Evolutionary conservation across 345 rosid genomes (phyloP), one percentile per base, ranked within the genome.

Genomic region (Nephelium lappaceum): DNA sequence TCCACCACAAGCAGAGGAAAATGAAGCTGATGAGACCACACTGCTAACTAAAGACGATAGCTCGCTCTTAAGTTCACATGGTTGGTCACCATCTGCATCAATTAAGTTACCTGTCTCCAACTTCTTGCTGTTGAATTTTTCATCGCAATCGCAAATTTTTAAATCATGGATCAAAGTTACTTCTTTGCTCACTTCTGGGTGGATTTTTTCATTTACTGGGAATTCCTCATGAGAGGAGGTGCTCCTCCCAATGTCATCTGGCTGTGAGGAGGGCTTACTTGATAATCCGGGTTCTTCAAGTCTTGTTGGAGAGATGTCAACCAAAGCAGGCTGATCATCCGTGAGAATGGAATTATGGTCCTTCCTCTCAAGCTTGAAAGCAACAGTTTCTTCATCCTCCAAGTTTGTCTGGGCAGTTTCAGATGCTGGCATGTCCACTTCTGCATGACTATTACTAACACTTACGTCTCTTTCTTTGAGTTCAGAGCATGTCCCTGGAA

Each of bases 321-420:
- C 68, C 1, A 55, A 18, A 60, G 76, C 25, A 6, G 27, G 72
- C 39, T 66, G 80, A 60, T 63, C 72, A 38, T 80, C 79, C 65
- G 55, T 66, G 66, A 69, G 18, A 64, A 11, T 43, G 21, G 53
- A 66, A 69, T 45, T 73, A 16, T 69, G 60, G 23, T 78, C 73
- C 62, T 51, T 55, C 14, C 75, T 74, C 67, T 65, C 74, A 76
- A 14, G 64, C 41, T 70, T 68, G 47, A 69, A 60, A 25, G 73
- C 85, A 65, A 18, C 74, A 71, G 73, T 39, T 60, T 82, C 78
- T 73, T 80, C 81, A 77, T 23, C 72, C 82, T 77, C 74, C 76
- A 67, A 70, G 27, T 65, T 72, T 62, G 66, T 61, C 36, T 51
- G 67, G 67, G 69, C 67, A 19, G 58, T 41, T 66, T 73, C 73